Evolutionary conservation across 2,329 filamentous ascomycete genomes (phyloP).

Genomic region (Sclerotinia borealis): DNA sequence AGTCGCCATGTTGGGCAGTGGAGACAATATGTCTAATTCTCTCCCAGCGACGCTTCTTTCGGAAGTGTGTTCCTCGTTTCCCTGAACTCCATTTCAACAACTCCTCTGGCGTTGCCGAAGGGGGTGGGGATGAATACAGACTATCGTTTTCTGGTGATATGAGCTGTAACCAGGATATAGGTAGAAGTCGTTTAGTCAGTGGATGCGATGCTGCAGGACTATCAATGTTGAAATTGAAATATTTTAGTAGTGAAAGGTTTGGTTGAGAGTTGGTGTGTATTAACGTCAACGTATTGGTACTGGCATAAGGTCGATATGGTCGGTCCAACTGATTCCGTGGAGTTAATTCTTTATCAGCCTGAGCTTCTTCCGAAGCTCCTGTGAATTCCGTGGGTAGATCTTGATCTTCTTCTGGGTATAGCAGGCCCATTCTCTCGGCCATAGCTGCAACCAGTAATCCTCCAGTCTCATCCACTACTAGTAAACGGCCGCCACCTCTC

Average conservation of each 20-base stretch:
- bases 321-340: constrained; percentile 8
- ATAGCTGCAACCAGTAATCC: constrained; percentile 63
- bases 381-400: constrained; percentile 1
- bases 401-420: constrained; percentile 39
- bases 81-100: constrained; percentile 71
- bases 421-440: constrained; percentile 64
- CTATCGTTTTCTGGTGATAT: constrained; percentile 69
- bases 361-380: constrained; percentile 5
- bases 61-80: constrained; percentile 78
- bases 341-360: constrained; percentile 8
- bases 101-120: constrained; percentile 50
- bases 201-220: constrained; percentile 57
- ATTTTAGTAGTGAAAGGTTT: constrained; percentile 80
- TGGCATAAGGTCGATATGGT: constrained; percentile 21
- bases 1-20: constrained; percentile 66
- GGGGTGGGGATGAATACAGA: constrained; percentile 63
- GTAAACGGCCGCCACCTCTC: constrained; percentile 47
- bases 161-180: constrained; percentile 88
- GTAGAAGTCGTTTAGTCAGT: constrained; percentile 72
- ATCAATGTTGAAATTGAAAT: constrained; percentile 77
- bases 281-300: constrained; percentile 67
- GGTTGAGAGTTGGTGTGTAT: constrained; percentile 79
- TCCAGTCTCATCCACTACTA: constrained; percentile 65
- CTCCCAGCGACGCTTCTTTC: constrained; percentile 80
- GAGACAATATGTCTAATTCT: constrained; percentile 67